Evolutionary conservation across 306 rosid genomes (phyloP).

Genomic region (Begonia masoniana): DNA sequence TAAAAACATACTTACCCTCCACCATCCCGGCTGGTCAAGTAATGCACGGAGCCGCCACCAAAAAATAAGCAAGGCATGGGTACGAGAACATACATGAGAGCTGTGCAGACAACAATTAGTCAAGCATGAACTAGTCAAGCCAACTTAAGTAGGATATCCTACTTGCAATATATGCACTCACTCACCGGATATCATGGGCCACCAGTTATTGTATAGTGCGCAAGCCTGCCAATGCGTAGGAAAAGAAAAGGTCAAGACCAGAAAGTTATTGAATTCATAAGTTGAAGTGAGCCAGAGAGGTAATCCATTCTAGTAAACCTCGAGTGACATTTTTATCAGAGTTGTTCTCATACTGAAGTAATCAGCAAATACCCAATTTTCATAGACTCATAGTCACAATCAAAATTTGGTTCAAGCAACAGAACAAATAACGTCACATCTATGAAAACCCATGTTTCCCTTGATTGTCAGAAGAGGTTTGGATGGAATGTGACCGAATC

Average conservation of each 20-base stretch:
- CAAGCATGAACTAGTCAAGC: conserved; percentile 2
- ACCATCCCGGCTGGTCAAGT: conserved; percentile 58
- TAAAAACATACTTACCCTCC: conserved; percentile 37
- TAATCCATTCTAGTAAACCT: neutral
- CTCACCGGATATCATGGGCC: conserved; percentile 95
- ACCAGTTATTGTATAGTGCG: conserved; percentile 90
- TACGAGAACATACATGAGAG: conserved; percentile 79
- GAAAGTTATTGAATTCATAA: too few relatives aligned
- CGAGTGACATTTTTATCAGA: too few relatives aligned
- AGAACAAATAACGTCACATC: too few relatives aligned
- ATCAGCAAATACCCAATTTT: too few relatives aligned
- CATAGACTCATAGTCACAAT: too few relatives aligned
- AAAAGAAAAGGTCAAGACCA: neutral
- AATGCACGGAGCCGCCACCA: conserved; percentile 86
- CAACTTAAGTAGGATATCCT: conserved; percentile 6
- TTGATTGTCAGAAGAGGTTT: too few relatives aligned
- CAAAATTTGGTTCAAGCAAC: too few relatives aligned
- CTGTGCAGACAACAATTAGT: conserved; percentile 37
- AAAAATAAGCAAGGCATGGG: conserved; percentile 99
- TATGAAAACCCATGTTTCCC: too few relatives aligned
- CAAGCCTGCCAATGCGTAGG: conserved; percentile 57
- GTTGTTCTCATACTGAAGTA: too few relatives aligned
- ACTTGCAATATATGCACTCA: conserved; percentile 14
- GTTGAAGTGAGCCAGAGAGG: too few relatives aligned
- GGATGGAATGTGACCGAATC: too few relatives aligned